These are phyloP conservation scores for Lactarius vividus DNA, from an alignment of 768 basidiomycete species.

Conservation along the genomic window DNA sequence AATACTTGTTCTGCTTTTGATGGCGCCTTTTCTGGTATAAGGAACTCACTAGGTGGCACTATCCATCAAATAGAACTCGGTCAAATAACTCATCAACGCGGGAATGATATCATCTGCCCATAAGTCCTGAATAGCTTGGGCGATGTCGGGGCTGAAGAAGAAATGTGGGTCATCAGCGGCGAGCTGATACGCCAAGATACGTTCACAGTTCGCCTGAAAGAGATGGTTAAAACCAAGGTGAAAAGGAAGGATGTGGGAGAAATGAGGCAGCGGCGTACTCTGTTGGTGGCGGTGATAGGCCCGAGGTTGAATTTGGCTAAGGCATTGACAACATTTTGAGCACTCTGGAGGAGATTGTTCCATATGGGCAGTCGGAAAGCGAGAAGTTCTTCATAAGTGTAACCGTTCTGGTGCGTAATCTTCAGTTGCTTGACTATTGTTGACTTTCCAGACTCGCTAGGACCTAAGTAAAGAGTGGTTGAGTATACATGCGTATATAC, in stretches of 20 bases:
- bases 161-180: slow-evolving; percentile 43
- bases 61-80: slow-evolving; percentile 92
- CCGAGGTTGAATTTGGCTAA: slow-evolving; percentile 86
- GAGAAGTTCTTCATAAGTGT: slow-evolving; percentile 71
- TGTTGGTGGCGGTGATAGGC: slow-evolving; percentile 63
- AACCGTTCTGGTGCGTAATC: slow-evolving; percentile 93
- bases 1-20: not conserved
- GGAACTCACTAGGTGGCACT: slow-evolving; percentile 78
- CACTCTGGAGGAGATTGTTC: slow-evolving; percentile 83
- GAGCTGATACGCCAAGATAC: slow-evolving; percentile 54
- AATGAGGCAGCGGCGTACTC: slow-evolving; percentile 37
- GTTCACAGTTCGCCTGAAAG: slow-evolving; percentile 48
- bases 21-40: not conserved
- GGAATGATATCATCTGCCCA: slow-evolving; percentile 65
- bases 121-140: slow-evolving; percentile 62
- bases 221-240: slow-evolving; percentile 26
- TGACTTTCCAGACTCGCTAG: slow-evolving; percentile 91
- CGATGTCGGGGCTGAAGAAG: slow-evolving; percentile 56
- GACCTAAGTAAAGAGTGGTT: slow-evolving; percentile 52
- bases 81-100: slow-evolving; percentile 52
- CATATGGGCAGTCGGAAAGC: slow-evolving; percentile 75
- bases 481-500: slow-evolving; percentile 7
- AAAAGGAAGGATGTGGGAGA: slow-evolving; percentile 7
- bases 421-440: slow-evolving; percentile 99
- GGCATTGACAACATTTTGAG: slow-evolving; percentile 78